Evolutionary conservation across 2,329 filamentous ascomycete species (phyloP).

Genomic region (Aureobasidium sp.): DNA sequence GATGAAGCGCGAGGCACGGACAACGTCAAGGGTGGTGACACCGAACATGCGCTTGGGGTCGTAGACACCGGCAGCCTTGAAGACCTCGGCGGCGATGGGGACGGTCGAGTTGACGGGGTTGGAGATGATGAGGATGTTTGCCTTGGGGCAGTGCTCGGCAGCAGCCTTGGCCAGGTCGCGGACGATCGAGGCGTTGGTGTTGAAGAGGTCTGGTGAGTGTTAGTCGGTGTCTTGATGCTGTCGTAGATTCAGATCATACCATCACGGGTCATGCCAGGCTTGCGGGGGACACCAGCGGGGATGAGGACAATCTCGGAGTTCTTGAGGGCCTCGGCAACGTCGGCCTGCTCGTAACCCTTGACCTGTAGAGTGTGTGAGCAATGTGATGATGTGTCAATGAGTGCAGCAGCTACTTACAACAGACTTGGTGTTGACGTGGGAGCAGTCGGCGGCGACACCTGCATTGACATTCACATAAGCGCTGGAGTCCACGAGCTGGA

Average conservation of each 20-base stretch:
- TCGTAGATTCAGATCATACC: slow-evolving; percentile 38
- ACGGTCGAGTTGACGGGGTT: slow-evolving; percentile 99
- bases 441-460: slow-evolving; percentile 98
- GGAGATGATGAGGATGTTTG: slow-evolving; percentile 94
- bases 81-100: slow-evolving; percentile 93
- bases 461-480: not conserved
- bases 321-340: slow-evolving; percentile 73
- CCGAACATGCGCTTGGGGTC: slow-evolving; percentile 99
- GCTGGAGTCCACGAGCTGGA: not conserved
- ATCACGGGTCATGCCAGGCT: slow-evolving; percentile 99
- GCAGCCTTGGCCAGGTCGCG: slow-evolving; percentile 94
- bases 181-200: slow-evolving; percentile 99
- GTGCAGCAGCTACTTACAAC: slow-evolving; percentile 37
- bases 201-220: slow-evolving; percentile 75
- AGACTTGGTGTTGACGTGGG: slow-evolving; percentile 99
- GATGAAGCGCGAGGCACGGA: slow-evolving; percentile 96
- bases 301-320: slow-evolving; percentile 92
- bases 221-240: not conserved
- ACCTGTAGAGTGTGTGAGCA: slow-evolving; percentile 46
- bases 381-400: not conserved
- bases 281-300: slow-evolving; percentile 95
- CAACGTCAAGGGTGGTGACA: slow-evolving; percentile 98
- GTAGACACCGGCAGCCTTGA: slow-evolving; percentile 93
- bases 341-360: slow-evolving; percentile 73
- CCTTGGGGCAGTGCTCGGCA: slow-evolving; percentile 80